Percentiles rank a stretch among this genome's conserved stretches.
Evolutionary conservation across 345 rosid species (phyloP).

Genomic region (Gossypium longicalyx): DNA sequence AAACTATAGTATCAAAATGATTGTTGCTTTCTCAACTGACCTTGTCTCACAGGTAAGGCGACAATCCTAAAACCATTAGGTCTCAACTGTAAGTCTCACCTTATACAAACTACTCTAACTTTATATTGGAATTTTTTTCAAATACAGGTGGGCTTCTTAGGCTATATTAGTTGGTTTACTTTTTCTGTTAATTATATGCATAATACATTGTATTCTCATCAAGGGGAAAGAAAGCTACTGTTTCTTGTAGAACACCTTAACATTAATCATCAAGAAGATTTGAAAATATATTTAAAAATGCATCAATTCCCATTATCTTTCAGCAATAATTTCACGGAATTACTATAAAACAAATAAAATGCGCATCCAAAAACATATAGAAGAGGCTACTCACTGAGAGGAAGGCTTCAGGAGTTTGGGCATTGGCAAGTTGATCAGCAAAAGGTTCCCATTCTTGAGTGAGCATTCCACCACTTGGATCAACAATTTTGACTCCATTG

Average conservation of each 20-base stretch:
- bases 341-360: not conserved
- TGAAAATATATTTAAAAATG: not conserved
- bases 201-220: not conserved
- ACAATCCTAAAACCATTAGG: not conserved
- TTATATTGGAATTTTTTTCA: not conserved
- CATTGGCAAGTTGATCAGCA: slow-evolving; percentile 74
- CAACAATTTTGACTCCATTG: slow-evolving; percentile 83
- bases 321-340: not conserved
- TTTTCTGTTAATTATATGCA: not conserved
- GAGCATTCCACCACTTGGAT: slow-evolving; percentile 84
- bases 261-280: not conserved
- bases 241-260: not conserved
- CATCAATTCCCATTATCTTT: not conserved
- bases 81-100: not conserved
- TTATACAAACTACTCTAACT: not conserved
- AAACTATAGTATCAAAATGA: not conserved
- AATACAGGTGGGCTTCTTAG: not conserved
- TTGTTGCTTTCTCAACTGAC: not conserved
- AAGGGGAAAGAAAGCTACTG: not conserved
- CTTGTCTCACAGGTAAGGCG: not conserved
- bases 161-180: not conserved
- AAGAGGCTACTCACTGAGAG: slow-evolving; percentile 32
- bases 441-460: slow-evolving; percentile 97
- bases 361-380: not conserved
- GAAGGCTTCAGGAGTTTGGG: slow-evolving; percentile 47